Conservation (phyloP, 75 land plant species). For the Larix kaempferi region DNA sequence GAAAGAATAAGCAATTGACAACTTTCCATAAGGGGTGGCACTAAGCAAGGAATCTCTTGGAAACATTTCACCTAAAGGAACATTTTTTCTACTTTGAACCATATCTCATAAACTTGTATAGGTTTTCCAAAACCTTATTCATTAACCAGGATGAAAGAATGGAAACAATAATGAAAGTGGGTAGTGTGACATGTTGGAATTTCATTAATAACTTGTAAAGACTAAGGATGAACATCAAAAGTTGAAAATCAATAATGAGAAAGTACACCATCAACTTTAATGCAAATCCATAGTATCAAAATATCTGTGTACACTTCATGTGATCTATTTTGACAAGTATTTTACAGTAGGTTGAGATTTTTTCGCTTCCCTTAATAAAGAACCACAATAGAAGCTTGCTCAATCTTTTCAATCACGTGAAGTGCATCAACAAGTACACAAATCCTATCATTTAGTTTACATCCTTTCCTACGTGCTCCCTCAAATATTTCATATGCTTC, state of each 20-base stretch:
- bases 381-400: not conserved
- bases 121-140: not conserved
- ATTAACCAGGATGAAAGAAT: not conserved
- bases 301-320: not conserved
- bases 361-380: not conserved
- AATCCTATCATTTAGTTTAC: not conserved
- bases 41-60: too few species aligned
- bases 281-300: not conserved
- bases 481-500: constrained; percentile 2
- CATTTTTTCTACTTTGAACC: not conserved
- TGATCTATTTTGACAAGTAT: not conserved
- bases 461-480: not conserved
- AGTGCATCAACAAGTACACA: constrained; percentile 4
- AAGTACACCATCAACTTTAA: too few species aligned
- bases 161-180: not conserved
- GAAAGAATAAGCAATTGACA: too few species aligned
- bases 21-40: too few species aligned
- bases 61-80: too few species aligned
- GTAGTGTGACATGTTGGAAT: not conserved
- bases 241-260: not conserved
- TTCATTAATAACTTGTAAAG: not conserved
- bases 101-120: not conserved
- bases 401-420: not conserved
- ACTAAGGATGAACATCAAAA: not conserved
- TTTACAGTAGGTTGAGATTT: not conserved